Evolutionary conservation across 1,284 basidiomycete species (phyloP), one percentile per base, ranked within the genome.

Genomic region (Cryptococcus sp.): DNA sequence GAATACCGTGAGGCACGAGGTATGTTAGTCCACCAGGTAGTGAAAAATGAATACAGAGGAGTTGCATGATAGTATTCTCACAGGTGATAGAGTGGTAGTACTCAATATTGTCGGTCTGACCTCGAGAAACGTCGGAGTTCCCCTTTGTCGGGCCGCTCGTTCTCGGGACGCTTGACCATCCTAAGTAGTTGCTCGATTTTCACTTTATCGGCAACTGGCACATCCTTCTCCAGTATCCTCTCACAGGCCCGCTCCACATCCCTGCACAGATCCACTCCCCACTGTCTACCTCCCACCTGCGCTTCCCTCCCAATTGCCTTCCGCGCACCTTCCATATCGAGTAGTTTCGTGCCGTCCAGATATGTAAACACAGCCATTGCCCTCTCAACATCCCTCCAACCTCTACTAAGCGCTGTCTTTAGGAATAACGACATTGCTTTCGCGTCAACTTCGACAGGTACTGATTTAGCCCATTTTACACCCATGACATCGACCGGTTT

Each of bases 361-460:
- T 48, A 18, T 3, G 24, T 28, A 43, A 36, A 13, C 19, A 45
- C 31, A 40, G 22, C 4, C 19, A 23, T 25, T 10, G n/a, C 42
- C 41, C 45, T 23, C 16, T 23, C 14, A 16, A 19, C 18, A 37
- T 47, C 36, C 47, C 37, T n/a, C 5, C 16, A 21, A 44, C 22
- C 44, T 41, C 46, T 46, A 37, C 16, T 49, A 48, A 32, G 48
- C 50, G 23, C 49, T 45, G 24, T 54, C 25, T 14, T 24, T n/a
- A 24, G 48, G 50, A 52, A 40, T 4, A 39, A 46, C 5, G 49
- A 45, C n/a, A 61, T 19, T 1, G 61, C 62, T 24, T 59, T 16
- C 54, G 54, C 22, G 65, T 54, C 1, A 63, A 63, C 0, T 64
- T 60, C 34, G 62, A 60, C 45, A 73, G 34, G 9, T 72, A 50